Conservation (phyloP, 2,329 filamentous ascomycete genomes). For the Monosporascus cannonballus region DNA sequence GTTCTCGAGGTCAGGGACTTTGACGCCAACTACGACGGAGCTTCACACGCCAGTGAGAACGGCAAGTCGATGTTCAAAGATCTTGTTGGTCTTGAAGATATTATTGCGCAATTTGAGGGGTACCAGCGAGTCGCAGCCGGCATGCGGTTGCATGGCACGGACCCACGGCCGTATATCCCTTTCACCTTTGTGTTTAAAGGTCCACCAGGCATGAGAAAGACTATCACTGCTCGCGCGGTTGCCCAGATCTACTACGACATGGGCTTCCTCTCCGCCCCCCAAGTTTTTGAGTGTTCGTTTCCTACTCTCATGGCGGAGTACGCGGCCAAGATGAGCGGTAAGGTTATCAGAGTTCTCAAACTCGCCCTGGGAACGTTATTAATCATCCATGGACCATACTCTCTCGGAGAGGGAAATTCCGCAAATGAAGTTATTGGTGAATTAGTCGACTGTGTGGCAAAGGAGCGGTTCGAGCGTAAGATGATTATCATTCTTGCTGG, state of each 20-base stretch:
- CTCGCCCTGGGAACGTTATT: background rate
- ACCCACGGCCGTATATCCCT: slow-evolving; percentile 43
- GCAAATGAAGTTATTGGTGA: slow-evolving; percentile 20
- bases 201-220: slow-evolving; percentile 53
- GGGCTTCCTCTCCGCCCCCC: too few species aligned
- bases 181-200: slow-evolving; percentile 54
- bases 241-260: too few species aligned
- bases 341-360: too few species aligned
- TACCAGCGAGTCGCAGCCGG: background rate
- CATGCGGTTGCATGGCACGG: slow-evolving; percentile 25
- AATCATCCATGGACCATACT: slow-evolving; percentile 1
- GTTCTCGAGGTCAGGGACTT: background rate
- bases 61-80: background rate
- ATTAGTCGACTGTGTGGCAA: slow-evolving; percentile 14
- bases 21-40: background rate
- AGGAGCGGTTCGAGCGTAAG: slow-evolving; percentile 39
- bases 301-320: too few species aligned
- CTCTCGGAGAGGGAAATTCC: slow-evolving; percentile 7
- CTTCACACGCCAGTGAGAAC: background rate
- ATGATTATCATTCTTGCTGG: slow-evolving; percentile 49
- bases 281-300: too few species aligned
- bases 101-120: background rate
- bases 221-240: background rate
- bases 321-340: too few species aligned
- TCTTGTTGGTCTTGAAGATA: background rate